Evolutionary conservation across 805 yeast species (phyloP), one percentile per base, ranked within the genome.

Genomic region (Sugiyamaella lignohabitans): DNA sequence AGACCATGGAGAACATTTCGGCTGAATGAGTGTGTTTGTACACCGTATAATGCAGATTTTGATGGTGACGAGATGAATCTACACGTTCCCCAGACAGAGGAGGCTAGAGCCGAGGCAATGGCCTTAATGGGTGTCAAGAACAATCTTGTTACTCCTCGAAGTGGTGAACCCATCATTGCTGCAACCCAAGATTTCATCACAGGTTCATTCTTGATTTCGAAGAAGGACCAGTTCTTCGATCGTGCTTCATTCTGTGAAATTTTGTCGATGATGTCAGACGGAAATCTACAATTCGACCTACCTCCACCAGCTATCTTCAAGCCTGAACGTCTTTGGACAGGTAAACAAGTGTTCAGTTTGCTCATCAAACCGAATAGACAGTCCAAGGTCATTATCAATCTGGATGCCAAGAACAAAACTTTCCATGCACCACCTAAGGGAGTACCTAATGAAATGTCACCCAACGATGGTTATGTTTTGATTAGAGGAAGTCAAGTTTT

Each of bases 21-120:
- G 56, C 74, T 93, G 57, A 93, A 93, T 63, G 98, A 93, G 67
- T 93, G 98, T 82, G 99, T 93, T 6, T 93, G 98, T 71, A 93
- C 98, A 0, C 98, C 98, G 1, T 93, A 93, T 69, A 94, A 94
- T 65, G 99, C 99, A 35, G 99, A 93, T 76, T 93, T 93, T 64
- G 98, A 93, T 67, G 98, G 98, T 68, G 98, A 93, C 69, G 98
- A 93, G 67, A 93, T 93, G 98, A 93, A 93, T 66, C 73, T 93
- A 61, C 98, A 93, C 63, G 98, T 93, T 40, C 98, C 98, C 1
- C 99, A 93, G 66, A 93, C 98, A 1, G 98, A 93, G 68, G 98
- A 93, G 67, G 98, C 98, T 1, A 73, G 98, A 54, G 95, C 98
- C 0, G 99, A 93, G 66, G 98, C 98, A n/a, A 87, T 91, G 67